These are phyloP conservation scores for Leptographium flavum DNA, from an alignment of 2,329 filamentous ascomycete genomes.

Conservation along the genomic window DNA sequence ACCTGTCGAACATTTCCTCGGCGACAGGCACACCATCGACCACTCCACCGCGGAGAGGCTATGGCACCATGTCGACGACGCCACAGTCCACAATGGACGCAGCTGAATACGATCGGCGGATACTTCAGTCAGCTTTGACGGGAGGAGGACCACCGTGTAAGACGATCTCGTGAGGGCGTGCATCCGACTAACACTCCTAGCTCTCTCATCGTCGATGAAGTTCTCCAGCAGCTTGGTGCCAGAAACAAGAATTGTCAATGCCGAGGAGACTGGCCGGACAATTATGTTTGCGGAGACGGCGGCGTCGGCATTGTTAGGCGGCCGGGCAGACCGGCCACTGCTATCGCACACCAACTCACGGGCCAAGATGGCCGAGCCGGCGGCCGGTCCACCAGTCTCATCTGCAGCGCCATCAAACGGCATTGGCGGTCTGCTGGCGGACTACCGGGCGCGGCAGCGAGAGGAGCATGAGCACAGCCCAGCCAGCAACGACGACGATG, in stretches of 20 bases:
- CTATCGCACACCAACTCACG: constrained; percentile 33
- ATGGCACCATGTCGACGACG: constrained; percentile 12
- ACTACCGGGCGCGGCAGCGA: constrained; percentile 17
- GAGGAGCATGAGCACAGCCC: background rate
- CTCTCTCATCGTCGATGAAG: constrained; percentile 30
- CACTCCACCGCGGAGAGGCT: constrained; percentile 9
- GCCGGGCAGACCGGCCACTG: constrained; percentile 21
- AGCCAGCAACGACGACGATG: background rate
- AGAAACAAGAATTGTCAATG: constrained; percentile 48
- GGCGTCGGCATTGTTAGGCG: constrained; percentile 6
- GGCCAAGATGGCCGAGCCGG: constrained; percentile 32
- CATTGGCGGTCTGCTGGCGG: constrained; percentile 29
- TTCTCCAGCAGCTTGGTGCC: constrained; percentile 65
- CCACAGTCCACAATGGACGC: background rate
- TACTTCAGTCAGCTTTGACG: background rate
- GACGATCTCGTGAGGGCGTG: background rate
- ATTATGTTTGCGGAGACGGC: constrained; percentile 58
- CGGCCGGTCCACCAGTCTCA: too few species aligned
- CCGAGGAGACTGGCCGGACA: constrained; percentile 51
- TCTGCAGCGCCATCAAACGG: too few species aligned
- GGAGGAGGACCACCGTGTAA: background rate
- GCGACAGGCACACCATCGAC: background rate
- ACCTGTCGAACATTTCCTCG: background rate
- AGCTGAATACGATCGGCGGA: background rate
- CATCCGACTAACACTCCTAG: background rate